Base-by-base conservation (phyloP, 2,329 filamentous ascomycete genomes). In the Verticillium dahliae region DNA sequence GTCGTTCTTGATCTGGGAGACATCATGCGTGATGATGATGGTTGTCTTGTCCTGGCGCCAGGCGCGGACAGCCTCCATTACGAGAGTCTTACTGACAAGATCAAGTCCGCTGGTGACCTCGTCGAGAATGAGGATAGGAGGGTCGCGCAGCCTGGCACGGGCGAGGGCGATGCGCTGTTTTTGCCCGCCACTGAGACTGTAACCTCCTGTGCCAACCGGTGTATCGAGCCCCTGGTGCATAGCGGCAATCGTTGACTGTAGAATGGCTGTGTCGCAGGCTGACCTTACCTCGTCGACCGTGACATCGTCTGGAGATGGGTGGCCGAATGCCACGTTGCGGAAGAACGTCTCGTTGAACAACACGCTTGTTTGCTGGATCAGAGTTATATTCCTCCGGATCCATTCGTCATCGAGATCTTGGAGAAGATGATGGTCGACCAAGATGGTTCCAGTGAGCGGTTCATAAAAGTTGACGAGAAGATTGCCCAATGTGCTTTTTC, bases 1-100 rank as follows among this genome's bases (percentile, higher is more conserved):
- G 0, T 86, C 73, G 0, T 85, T 76, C 4, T 76, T 72, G 10
- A 98, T 94, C 66, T 94, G 90, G 0, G 85, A 83, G 37, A 95
- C 83, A 65, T 98, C 92, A 69, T 98, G 94, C 0, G 95, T 97
- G 68, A 98, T 94, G 66, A 98, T 86, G 59, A 98, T 90, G 0
- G 94, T 98, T 0, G 93, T 97, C 71, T 91, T 95, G 0, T 84
- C 88, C 39, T 76, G 78, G 27, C 95, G 83, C 94, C 92, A 97
- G 22, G 82, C 70, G 7, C 91, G 82, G 59, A 97, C 88, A 0
- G 87, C 85, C 52, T 90, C 84, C 80, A 96, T 88, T 41, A 97
- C 83, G 13, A 87, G 73, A 0, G 76, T 76, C 63, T 88, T 84
- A 61, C 84, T 93, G 10, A 83, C 79, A n/a, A 87, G 85, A 68